Conservation (phyloP, 1,284 basidiomycete species). For the Schizophyllum amplum region DNA sequence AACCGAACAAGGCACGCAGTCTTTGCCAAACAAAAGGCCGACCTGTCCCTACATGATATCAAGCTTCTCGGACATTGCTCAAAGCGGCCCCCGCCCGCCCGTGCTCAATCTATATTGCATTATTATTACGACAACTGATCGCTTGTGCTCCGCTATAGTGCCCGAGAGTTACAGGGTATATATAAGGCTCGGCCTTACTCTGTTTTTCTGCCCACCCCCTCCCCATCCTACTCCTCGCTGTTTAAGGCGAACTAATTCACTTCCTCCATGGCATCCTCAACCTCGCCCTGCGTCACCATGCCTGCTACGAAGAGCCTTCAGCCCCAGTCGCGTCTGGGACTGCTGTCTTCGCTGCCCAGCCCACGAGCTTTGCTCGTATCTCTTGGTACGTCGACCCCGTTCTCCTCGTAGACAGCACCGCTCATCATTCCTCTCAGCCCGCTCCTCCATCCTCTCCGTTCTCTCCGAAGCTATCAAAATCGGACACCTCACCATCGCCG, state of each 20-base stretch:
- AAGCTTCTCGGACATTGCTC: background rate
- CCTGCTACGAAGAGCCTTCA: conserved; percentile 31
- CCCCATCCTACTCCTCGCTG: conserved; percentile 12
- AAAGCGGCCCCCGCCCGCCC: too few species aligned
- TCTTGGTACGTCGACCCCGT: conserved; percentile 28
- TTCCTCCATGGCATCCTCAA: conserved; percentile 6
- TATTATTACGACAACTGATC: background rate
- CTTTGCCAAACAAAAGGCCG: background rate
- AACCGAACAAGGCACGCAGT: background rate
- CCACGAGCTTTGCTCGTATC: conserved; percentile 37
- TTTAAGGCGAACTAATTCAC: conserved; percentile 1
- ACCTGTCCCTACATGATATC: background rate
- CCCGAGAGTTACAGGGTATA: background rate
- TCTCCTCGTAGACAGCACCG: background rate
- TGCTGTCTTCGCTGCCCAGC: conserved; percentile 25
- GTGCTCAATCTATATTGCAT: background rate
- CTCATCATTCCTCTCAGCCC: conserved; percentile 32
- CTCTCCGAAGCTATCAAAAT: conserved; percentile 48
- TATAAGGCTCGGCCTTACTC: background rate
- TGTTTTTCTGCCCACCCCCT: background rate
- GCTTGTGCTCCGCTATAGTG: background rate
- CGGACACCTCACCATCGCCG: conserved; percentile 57
- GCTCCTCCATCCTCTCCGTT: conserved; percentile 52
- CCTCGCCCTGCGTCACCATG: conserved; percentile 32
- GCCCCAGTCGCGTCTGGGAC: conserved; percentile 32